Percentiles rank a stretch among this genome's conserved stretches.
Conservation (phyloP, 371 early-diverging fungal species). For the Batkoa obscura region DNA sequence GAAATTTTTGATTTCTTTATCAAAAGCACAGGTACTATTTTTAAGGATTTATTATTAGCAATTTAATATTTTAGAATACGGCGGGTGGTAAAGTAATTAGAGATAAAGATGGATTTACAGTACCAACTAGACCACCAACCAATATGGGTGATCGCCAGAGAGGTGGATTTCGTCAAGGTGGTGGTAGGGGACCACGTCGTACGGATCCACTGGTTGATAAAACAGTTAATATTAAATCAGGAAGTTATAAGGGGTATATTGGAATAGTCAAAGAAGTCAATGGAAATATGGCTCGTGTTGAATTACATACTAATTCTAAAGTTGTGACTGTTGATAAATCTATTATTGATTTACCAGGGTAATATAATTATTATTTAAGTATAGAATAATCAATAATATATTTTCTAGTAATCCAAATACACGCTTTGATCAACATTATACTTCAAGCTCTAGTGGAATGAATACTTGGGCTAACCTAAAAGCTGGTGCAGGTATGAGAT, state of each 20-base stretch:
- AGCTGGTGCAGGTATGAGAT: too few relatives aligned
- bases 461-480: too few relatives aligned
- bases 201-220: conserved; percentile 70
- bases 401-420: too few relatives aligned
- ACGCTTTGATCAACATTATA: too few relatives aligned
- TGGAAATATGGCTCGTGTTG: conserved; percentile 63
- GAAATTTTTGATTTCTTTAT: conserved; percentile 5
- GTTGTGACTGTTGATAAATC: conserved; percentile 33
- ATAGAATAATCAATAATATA: too few relatives aligned
- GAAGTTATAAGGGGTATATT: conserved; percentile 92
- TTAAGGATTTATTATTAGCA: too few relatives aligned
- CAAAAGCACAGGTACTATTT: too few relatives aligned
- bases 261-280: conserved; percentile 90
- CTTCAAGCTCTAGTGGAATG: too few relatives aligned
- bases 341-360: too few relatives aligned
- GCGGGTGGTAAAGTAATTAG: too few relatives aligned
- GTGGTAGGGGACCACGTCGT: conserved; percentile 29
- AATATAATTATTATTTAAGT: too few relatives aligned
- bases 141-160: conserved; percentile 27
- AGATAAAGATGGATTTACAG: conserved; percentile 8
- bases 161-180: conserved; percentile 22
- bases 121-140: conserved; percentile 14
- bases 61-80: too few relatives aligned
- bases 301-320: conserved; percentile 79
- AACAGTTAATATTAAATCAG: conserved; percentile 74